Base-by-base conservation (phyloP, 805 yeast species). In the Starmera caribaea region DNA sequence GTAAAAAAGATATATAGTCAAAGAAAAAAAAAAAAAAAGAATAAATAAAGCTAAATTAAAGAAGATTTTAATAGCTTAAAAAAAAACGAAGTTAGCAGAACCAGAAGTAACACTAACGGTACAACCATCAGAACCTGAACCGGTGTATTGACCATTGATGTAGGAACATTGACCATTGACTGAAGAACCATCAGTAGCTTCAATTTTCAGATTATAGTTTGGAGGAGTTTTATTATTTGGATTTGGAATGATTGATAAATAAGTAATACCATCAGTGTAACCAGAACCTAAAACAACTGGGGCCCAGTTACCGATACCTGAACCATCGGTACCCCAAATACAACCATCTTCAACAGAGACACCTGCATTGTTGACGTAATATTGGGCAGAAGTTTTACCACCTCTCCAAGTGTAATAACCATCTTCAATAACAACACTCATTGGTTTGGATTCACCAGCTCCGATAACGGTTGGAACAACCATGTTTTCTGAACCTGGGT, bases 401-500 rank as follows among this genome's bases (percentile, higher is more conserved):
- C 95, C 94, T 57, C 66, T 51, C 96, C 96, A 89, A 41, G 59
- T 60, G 76, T 77, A 92, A 75, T 90, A 90, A 47, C 69, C 54
- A 49, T 69, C 81, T 59, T 78, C 75, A 63, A 86, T 73, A 47
- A 89, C 96, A 50, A 82, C 94, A 40, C 96, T 71, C 51, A 88
- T 68, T 42, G 82, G 81, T 55, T 72, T 62, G 30, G 73, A 51
- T 32, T 68, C 54, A 54, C 95, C 96, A 43, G 82, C 82, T 27
- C 60, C 62, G 38, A 89, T 81, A 46, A 76, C 69, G 44, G 97
- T 89, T 62, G 98, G 97, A 46, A 90, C 74, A 51, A 81, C 94
- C 97, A 90, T 92, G 76, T 88, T 88, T 72, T 90, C 98, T 49
- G 96, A 81, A 70, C 98, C 98, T 58, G 98, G 98, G 77, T 90